Conservation (phyloP, 2,329 filamentous ascomycete species). For the Neonectria magnoliae region DNA sequence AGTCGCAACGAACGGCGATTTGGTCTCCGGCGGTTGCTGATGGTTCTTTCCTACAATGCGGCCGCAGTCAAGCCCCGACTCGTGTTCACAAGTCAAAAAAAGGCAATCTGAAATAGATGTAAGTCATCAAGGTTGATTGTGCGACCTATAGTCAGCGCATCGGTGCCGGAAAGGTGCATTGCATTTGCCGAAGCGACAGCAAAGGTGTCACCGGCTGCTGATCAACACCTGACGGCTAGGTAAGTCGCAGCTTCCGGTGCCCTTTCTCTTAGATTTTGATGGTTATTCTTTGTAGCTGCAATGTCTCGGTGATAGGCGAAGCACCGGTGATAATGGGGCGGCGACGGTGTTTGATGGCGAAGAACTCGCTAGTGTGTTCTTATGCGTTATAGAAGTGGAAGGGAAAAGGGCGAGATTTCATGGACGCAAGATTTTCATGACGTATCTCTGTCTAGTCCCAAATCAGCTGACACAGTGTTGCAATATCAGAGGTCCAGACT, state of each 20-base stretch:
- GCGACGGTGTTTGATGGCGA: background rate
- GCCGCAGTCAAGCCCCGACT: background rate
- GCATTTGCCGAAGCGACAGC: slow-evolving; percentile 3
- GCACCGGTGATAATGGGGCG: background rate
- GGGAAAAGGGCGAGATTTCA: background rate
- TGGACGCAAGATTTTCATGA: background rate
- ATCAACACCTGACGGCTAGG: background rate
- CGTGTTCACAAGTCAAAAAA: background rate
- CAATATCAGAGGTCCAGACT: background rate
- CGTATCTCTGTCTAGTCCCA: background rate
- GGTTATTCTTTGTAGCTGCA: background rate
- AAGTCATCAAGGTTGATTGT: slow-evolving; percentile 13
- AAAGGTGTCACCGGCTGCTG: background rate
- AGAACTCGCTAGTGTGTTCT: background rate
- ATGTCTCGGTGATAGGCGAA: background rate
- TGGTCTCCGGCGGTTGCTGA: background rate
- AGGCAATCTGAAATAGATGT: background rate
- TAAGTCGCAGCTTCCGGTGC: background rate
- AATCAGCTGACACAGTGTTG: background rate
- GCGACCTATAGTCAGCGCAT: background rate
- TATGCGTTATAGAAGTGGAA: background rate
- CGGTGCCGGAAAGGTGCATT: background rate
- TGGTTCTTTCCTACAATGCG: background rate
- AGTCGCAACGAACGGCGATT: slow-evolving; percentile 25
- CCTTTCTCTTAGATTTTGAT: background rate